A percentile compares a stretch with the other conserved stretches of the same genome.
Conservation (phyloP, 2,329 filamentous ascomycete genomes). For the Neurospora sp. region DNA sequence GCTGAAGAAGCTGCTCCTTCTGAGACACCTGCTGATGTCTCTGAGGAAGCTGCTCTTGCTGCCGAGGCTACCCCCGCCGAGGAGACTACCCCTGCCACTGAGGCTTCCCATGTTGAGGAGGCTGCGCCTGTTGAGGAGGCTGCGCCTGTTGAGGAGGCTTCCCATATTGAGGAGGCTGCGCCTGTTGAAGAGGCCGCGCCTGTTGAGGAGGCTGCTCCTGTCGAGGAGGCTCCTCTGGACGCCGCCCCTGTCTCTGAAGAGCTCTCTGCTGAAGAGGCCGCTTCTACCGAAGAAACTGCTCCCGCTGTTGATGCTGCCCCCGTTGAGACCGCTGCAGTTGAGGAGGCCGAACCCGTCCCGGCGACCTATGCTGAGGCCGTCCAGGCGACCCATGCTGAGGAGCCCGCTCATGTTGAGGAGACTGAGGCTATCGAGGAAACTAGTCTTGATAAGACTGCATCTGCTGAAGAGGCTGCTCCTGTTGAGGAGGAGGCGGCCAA, state of each 20-base stretch:
- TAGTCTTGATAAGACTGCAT: constrained; percentile 2
- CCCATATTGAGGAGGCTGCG: background rate
- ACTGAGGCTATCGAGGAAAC: background rate
- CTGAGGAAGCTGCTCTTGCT: background rate
- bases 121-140: too few relatives aligned
- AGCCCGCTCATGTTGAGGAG: background rate
- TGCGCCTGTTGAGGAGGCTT: too few relatives aligned
- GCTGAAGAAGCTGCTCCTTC: background rate
- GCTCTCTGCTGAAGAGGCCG: background rate
- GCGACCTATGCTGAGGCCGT: background rate
- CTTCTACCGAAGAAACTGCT: background rate
- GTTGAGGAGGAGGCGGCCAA: background rate
- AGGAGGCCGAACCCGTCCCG: background rate
- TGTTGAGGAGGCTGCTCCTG: background rate
- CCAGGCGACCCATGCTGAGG: background rate
- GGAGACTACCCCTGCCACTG: background rate
- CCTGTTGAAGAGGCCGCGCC: background rate
- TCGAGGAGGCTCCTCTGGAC: background rate
- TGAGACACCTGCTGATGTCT: background rate
- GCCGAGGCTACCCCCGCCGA: background rate
- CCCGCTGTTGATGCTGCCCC: background rate
- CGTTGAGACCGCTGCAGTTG: background rate
- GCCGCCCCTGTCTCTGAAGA: background rate
- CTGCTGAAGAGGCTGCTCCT: background rate
- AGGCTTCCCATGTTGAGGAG: background rate